Evolutionary conservation across 805 yeast genomes (phyloP), one percentile per base, ranked within the genome.

Genomic region (Clavispora phyllophila): DNA sequence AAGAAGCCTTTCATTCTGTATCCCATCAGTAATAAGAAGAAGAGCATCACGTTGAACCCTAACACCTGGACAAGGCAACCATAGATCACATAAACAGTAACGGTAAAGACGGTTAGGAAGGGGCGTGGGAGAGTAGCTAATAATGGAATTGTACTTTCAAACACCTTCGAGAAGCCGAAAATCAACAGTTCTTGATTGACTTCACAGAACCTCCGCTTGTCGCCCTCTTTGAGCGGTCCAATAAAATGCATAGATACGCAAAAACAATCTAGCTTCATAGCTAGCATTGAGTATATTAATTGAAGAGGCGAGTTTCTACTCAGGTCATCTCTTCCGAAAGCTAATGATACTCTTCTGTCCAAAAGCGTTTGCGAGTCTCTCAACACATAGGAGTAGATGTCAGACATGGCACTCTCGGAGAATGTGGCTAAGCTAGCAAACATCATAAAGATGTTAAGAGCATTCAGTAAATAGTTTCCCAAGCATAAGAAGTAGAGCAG

Each of bases 351-450:
- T 14, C 24, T 22, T 13, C 58, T 39, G 23, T 39, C 36, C 18
- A 55, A 15, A 9, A 62, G 38, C 10, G 20, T n/a, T 2, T 41
- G 40, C 37, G 50, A 43, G 45, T 61, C 49, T 15, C 57, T 46
- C 13, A 61, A 38, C 3, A 58, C 33, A 44, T 47, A 66, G 5
- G 70, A 62, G 41, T 56, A 29, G n/a, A 58, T 46, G 41, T 66
- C 70, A 20, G 44, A 33, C 25, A 61, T 44, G 35, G 58, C 59
- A 36, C 56, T 60, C 15, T 50, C 48, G n/a, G 66, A 56, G 40
- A 55, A 65, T 2, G 70, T 62, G 14, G 58, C 51, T 33, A 58
- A 46, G 41, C 62, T 58, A 20, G 64, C 60, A 36, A 54, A 58
- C 27, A 53, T 44, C 33, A 58, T 50, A 17, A 65, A 45, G 18